Conservation (phyloP, 1,284 basidiomycete species). For the Hymenochaete sp. region DNA sequence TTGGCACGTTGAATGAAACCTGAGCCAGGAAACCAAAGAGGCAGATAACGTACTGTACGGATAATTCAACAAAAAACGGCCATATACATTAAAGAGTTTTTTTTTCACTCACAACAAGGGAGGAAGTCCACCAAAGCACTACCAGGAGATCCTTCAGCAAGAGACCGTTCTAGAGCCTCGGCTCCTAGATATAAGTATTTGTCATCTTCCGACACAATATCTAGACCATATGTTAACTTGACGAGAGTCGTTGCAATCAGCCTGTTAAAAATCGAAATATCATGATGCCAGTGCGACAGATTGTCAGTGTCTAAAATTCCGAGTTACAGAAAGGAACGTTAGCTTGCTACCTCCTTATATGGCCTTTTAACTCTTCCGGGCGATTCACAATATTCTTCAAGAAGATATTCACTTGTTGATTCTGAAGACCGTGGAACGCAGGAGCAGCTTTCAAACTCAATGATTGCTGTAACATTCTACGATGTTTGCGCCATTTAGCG, state of each 20-base stretch:
- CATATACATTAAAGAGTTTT: neutral
- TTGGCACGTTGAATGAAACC: constrained; percentile 23
- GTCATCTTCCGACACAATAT: constrained; percentile 23
- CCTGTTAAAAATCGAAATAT: neutral
- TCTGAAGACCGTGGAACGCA: neutral
- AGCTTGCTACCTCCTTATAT: neutral
- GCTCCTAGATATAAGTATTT: neutral
- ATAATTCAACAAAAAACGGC: neutral
- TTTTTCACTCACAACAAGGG: neutral
- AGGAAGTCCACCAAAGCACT: constrained; percentile 3
- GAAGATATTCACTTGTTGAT: constrained; percentile 1
- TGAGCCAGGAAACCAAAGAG: constrained; percentile 21
- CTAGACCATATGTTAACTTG: constrained; percentile 22
- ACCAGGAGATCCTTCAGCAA: neutral
- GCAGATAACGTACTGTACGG: constrained; percentile 2
- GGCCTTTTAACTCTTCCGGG: constrained; percentile 1
- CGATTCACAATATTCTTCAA: constrained; percentile 1
- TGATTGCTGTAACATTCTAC: constrained; percentile 26
- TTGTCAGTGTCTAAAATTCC: neutral
- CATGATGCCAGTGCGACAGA: too few species aligned
- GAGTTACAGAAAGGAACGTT: too few species aligned
- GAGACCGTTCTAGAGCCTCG: neutral
- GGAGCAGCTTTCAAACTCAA: constrained; percentile 20
- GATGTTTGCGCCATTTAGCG: constrained; percentile 29
- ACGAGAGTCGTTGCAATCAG: neutral